phyloP scores from a whole-genome alignment of 2,329 filamentous ascomycete species.

The Aspergillus costaricaensis region DNA sequence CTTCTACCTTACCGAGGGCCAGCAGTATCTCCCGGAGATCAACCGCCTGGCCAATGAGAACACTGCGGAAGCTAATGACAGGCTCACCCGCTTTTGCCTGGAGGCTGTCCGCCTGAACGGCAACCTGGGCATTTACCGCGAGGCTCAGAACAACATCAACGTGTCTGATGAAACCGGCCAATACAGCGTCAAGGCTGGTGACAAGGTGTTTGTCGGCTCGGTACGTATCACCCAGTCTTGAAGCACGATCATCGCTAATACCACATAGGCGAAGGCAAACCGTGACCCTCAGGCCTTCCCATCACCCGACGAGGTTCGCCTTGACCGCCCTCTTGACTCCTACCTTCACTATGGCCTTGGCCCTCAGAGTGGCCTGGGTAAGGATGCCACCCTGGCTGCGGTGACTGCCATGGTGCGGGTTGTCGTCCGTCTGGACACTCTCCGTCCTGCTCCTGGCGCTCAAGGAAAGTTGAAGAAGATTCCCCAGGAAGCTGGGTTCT shows the following conservation, averaged over 20 bases:
- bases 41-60: conserved; percentile 60
- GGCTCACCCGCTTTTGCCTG: conserved; percentile 68
- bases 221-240: conserved; percentile 37
- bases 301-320: conserved; percentile 53
- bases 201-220: conserved; percentile 66
- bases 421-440: conserved; percentile 61
- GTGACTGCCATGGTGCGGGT: conserved; percentile 69
- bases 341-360: conserved; percentile 69
- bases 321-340: conserved; percentile 62
- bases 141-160: conserved; percentile 51
- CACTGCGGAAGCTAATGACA: conserved; percentile 60
- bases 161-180: conserved; percentile 55
- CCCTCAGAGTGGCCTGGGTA: conserved; percentile 64
- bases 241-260: not conserved
- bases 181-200: conserved; percentile 57
- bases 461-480: conserved; percentile 71
- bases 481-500: conserved; percentile 55
- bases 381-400: conserved; percentile 61
- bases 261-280: conserved; percentile 48
- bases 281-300: conserved; percentile 52
- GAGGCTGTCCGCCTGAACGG: conserved; percentile 71
- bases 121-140: conserved; percentile 62
- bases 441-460: conserved; percentile 62
- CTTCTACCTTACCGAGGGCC: conserved; percentile 66
- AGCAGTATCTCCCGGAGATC: conserved; percentile 61